Conservation (phyloP, 2,329 filamentous ascomycete genomes). For the Metarhizium rileyi region DNA sequence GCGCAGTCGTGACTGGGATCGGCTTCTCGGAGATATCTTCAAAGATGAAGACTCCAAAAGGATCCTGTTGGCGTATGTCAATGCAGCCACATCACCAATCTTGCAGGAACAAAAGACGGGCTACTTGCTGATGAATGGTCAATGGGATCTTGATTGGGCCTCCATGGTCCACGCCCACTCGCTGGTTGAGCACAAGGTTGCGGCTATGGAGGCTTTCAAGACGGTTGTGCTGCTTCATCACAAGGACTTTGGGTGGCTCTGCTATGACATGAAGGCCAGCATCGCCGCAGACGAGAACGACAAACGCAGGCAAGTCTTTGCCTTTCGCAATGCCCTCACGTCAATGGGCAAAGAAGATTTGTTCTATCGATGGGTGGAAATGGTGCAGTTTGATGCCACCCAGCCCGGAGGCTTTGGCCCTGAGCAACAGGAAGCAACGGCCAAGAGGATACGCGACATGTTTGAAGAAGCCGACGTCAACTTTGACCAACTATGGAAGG, state of each 20-base stretch:
- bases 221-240: constrained; percentile 61
- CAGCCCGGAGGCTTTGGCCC: constrained; percentile 68
- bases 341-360: constrained; percentile 75
- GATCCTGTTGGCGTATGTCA: constrained; percentile 51
- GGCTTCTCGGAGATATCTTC: constrained; percentile 44
- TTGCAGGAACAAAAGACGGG: constrained; percentile 71
- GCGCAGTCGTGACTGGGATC: constrained; percentile 64
- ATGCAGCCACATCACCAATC: constrained; percentile 58
- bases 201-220: constrained; percentile 57
- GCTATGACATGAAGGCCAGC: constrained; percentile 48
- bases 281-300: constrained; percentile 47
- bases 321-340: constrained; percentile 67
- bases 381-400: constrained; percentile 79
- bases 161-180: constrained; percentile 66
- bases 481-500: constrained; percentile 70
- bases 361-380: constrained; percentile 88
- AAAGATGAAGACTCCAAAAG: constrained; percentile 40
- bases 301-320: constrained; percentile 63
- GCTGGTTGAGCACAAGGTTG: constrained; percentile 54
- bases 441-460: constrained; percentile 63
- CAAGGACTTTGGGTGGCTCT: constrained; percentile 57
- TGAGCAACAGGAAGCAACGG: constrained; percentile 62
- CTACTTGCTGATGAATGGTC: constrained; percentile 72
- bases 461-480: constrained; percentile 70
- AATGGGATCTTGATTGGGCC: constrained; percentile 83